phyloP scores from a whole-genome alignment of 73 alveolate genomes.

The Paramecium bursaria region DNA sequence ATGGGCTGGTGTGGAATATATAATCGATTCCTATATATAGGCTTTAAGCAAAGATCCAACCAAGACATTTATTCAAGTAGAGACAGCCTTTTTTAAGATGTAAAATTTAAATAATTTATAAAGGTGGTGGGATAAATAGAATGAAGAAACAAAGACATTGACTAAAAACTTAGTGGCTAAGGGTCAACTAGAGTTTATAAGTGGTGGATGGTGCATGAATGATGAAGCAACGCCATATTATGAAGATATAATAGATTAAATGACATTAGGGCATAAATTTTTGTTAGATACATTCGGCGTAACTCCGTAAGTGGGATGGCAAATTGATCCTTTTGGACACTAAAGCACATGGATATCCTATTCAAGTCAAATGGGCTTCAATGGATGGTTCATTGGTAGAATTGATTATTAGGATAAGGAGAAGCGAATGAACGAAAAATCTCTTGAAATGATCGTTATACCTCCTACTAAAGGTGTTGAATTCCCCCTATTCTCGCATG shows the following conservation, averaged over 20 bases:
- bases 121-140: conserved; percentile 67
- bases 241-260: conserved; percentile 91
- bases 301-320: conserved; percentile 93
- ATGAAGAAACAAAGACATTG: conserved; percentile 1
- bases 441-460: conserved; percentile 90
- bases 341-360: conserved; percentile 86
- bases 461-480: conserved; percentile 73
- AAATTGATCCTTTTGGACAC: conserved; percentile 97
- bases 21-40: conserved; percentile 68
- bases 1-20: conserved; percentile 70
- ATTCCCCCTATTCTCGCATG: conserved; percentile 67
- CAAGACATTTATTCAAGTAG: conserved; percentile 71
- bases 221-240: conserved; percentile 96
- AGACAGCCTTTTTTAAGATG: conserved; percentile 62
- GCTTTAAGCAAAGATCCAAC: conserved; percentile 75
- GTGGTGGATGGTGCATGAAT: conserved; percentile 98
- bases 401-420: conserved; percentile 90
- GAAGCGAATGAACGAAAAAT: conserved; percentile 73
- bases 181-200: conserved; percentile 82
- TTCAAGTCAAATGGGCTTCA: conserved; percentile 93
- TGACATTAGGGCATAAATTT: conserved; percentile 90
- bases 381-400: conserved; percentile 92
- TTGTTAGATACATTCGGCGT: conserved; percentile 82
- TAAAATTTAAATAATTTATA: neutral
- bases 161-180: conserved; percentile 30